Evolutionary conservation across 2,329 filamentous ascomycete genomes (phyloP), one percentile per base, ranked within the genome.

Genomic region (Ophiostoma australiae): DNA sequence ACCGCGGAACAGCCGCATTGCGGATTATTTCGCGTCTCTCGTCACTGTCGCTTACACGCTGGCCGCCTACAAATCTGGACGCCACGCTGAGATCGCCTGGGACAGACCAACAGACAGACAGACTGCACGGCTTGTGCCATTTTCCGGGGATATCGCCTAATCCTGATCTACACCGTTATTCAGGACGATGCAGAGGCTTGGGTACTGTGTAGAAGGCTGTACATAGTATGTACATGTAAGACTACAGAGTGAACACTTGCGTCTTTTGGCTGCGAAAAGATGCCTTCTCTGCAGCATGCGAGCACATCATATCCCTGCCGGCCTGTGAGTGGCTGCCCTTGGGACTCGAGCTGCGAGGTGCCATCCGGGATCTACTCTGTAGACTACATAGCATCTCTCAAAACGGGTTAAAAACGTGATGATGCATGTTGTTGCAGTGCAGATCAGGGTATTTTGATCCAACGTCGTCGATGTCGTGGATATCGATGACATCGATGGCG

Each of bases 141-240:
- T 20, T 58, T 15, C 52, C 31, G 58, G 58, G 58, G 58, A 20
- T 35, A 63, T 63, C 58, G 35, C 58, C 58, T 11, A 17, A 63
- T 63, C 52, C 23, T 58, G 52, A 35, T 33, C 58, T 63, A 63
- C 58, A 63, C 58, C 31, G 58, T 35, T 63, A 7, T 63, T 63
- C 58, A 4, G 31, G 27, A 8, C 13, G 58, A 35, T 65, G 33
- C 52, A 58, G 52, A 23, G 52, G 23, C 10, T 11, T 7, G 15
- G 10, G 39, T 41, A 31, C 37, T 13, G n/a, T 27, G 10, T 11
- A 13, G n/a, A 17, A 31, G 17, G 52, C 0, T 11, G 10, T 27
- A 27, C 1, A 8, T 31, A n/a, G n/a, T n/a, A n/a, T n/a, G n/a
- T n/a, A n/a, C n/a, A n/a, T n/a, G n/a, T n/a, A n/a, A n/a, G n/a